These are phyloP conservation scores for Exophiala xenobiotica DNA, from an alignment of 2,329 filamentous ascomycete genomes.

Conservation along the genomic window DNA sequence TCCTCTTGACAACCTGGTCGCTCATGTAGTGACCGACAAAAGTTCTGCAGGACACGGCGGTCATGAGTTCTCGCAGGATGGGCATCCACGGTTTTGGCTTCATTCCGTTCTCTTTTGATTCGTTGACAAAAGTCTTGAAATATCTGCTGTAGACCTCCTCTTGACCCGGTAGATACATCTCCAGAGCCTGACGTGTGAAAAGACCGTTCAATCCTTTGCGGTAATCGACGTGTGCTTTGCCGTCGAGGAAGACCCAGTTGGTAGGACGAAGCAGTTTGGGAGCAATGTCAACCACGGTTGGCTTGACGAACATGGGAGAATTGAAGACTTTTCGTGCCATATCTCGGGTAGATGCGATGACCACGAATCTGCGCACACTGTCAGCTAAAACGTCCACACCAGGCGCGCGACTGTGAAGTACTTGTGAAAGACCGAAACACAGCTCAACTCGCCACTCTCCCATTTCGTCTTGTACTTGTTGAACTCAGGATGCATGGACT, in stretches of 20 bases:
- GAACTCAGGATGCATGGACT: constrained; percentile 90
- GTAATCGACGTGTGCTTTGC: constrained; percentile 92
- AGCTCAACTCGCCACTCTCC: constrained; percentile 86
- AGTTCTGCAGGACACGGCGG: constrained; percentile 90
- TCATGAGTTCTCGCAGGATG: constrained; percentile 91
- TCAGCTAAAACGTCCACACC: background rate
- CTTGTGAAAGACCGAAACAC: constrained; percentile 99
- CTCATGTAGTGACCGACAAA: constrained; percentile 96
- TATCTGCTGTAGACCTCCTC: constrained; percentile 88
- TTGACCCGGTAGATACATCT: constrained; percentile 84
- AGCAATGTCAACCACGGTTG: constrained; percentile 91
- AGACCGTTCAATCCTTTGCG: constrained; percentile 93
- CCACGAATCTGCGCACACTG: constrained; percentile 70
- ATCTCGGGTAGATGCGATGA: constrained; percentile 92
- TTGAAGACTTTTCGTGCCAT: constrained; percentile 97
- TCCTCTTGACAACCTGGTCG: constrained; percentile 86
- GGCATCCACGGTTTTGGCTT: constrained; percentile 85
- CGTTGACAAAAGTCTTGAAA: constrained; percentile 73
- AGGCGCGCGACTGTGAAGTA: constrained; percentile 47
- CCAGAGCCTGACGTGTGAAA: constrained; percentile 87
- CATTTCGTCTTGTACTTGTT: constrained; percentile 90
- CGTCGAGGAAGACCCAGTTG: constrained; percentile 98
- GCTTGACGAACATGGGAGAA: constrained; percentile 86
- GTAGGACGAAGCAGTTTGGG: constrained; percentile 87
- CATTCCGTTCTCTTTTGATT: constrained; percentile 69